Conservation (phyloP, 208 protist species). For the Crithidia bombi region DNA sequence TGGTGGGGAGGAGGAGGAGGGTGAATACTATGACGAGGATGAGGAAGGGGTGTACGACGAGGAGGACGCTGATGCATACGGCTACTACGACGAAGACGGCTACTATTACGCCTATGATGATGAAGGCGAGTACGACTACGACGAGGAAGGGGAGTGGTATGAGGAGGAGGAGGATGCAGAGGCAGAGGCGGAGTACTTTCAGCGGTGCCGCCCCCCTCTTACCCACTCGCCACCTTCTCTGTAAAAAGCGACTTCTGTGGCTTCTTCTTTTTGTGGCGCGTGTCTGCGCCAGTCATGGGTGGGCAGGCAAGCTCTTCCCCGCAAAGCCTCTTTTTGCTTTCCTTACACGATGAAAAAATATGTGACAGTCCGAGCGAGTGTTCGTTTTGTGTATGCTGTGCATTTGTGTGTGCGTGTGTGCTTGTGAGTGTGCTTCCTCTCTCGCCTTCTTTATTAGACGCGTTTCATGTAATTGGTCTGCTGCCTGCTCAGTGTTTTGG, state of each 20-base stretch:
- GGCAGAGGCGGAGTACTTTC: conserved; percentile 28
- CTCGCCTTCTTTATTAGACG: too few relatives aligned
- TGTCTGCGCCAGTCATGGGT: too few relatives aligned
- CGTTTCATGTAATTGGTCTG: too few relatives aligned
- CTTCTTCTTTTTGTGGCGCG: too few relatives aligned
- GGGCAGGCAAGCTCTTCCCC: too few relatives aligned
- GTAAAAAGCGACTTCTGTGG: conserved; percentile 4
- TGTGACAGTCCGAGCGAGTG: too few relatives aligned
- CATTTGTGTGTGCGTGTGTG: too few relatives aligned
- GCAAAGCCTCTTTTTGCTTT: too few relatives aligned
- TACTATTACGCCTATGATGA: conserved; percentile 45
- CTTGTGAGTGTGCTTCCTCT: too few relatives aligned
- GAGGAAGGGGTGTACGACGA: conserved; percentile 25
- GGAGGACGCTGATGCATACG: conserved; percentile 31
- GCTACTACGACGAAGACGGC: conserved; percentile 40
- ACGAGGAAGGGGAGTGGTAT: conserved; percentile 29
- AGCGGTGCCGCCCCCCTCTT: conserved; percentile 36
- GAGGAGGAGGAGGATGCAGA: conserved; percentile 19
- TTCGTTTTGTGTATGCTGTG: too few relatives aligned
- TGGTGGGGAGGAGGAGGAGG: conserved; percentile 22
- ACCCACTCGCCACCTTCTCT: conserved; percentile 60
- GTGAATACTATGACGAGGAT: conserved; percentile 21
- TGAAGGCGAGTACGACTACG: conserved; percentile 29
- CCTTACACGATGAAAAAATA: too few relatives aligned
- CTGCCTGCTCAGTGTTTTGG: too few relatives aligned